Conservation (phyloP, 192 early-diverging fungal genomes). For the Dissophora globulifera region DNA sequence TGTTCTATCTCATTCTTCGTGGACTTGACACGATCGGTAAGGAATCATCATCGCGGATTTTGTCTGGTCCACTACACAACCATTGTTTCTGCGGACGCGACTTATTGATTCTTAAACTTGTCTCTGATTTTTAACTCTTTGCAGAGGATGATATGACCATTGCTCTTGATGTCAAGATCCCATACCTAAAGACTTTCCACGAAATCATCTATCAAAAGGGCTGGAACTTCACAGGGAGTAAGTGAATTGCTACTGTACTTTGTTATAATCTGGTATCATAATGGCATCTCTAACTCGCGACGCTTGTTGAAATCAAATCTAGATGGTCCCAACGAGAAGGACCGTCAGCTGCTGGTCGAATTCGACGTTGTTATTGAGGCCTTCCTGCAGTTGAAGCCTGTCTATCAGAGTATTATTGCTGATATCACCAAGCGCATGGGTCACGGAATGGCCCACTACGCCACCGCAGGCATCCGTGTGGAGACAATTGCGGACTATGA, state of each 20-base stretch:
- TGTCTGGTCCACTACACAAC: too few relatives aligned
- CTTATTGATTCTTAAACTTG: background rate
- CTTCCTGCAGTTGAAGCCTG: constrained; percentile 80
- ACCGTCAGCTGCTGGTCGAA: constrained; percentile 87
- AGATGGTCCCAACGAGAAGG: constrained; percentile 94
- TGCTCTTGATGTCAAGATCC: constrained; percentile 75
- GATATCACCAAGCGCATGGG: constrained; percentile 96
- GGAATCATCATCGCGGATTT: background rate
- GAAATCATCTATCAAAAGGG: constrained; percentile 80
- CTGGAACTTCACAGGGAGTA: constrained; percentile 83
- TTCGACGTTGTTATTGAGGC: constrained; percentile 92
- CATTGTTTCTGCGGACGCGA: too few relatives aligned
- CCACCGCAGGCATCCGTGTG: constrained; percentile 65
- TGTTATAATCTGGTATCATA: background rate
- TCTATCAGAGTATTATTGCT: constrained; percentile 87
- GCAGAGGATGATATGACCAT: constrained; percentile 97
- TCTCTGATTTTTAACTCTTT: background rate
- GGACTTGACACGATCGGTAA: constrained; percentile 93
- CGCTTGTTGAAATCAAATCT: constrained; percentile 1
- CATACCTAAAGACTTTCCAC: constrained; percentile 84
- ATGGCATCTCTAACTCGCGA: background rate
- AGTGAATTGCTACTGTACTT: constrained; percentile 15
- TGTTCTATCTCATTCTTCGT: constrained; percentile 96
- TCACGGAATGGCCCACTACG: constrained; percentile 94
- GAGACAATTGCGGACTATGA: constrained; percentile 89